Conservation (phyloP, 352 stramenopile species). For the Halophytophthora batemanensis region DNA sequence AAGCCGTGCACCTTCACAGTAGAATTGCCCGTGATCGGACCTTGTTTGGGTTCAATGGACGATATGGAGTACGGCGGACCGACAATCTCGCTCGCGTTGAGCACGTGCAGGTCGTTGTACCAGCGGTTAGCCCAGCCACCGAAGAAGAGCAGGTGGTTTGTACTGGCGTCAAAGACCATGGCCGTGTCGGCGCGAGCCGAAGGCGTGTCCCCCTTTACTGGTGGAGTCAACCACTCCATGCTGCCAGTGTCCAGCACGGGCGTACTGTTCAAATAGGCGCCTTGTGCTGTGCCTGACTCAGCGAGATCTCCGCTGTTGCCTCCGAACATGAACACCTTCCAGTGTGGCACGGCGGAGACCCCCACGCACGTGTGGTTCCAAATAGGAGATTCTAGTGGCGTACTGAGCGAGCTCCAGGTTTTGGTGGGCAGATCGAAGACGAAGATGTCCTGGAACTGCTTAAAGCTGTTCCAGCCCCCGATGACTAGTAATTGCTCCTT, state of each 20-base stretch:
- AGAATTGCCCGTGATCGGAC: conserved; percentile 93
- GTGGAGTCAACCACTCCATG: conserved; percentile 69
- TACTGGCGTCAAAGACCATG: conserved; percentile 91
- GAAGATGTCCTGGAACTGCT: conserved; percentile 96
- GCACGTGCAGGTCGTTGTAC: conserved; percentile 91
- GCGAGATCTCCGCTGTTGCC: conserved; percentile 94
- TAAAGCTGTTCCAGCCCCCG: conserved; percentile 94
- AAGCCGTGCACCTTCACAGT: conserved; percentile 89
- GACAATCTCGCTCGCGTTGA: conserved; percentile 94
- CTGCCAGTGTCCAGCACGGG: conserved; percentile 90
- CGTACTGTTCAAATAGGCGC: conserved; percentile 88
- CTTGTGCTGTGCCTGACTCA: conserved; percentile 83
- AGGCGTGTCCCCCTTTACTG: conserved; percentile 76
- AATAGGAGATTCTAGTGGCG: conserved; percentile 58
- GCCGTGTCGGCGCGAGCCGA: conserved; percentile 90
- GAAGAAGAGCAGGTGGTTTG: conserved; percentile 92
- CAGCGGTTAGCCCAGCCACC: conserved; percentile 96
- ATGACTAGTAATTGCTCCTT: conserved; percentile 93
- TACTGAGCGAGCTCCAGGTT: conserved; percentile 78
- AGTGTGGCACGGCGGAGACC: conserved; percentile 94
- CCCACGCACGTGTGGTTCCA: conserved; percentile 96
- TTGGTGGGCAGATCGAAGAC: conserved; percentile 87
- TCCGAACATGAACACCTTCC: conserved; percentile 98
- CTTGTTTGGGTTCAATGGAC: conserved; percentile 85
- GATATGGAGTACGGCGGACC: conserved; percentile 95